phyloP scores from a whole-genome alignment of 2,329 filamentous ascomycete species.

The Clarireedia hainanense region DNA sequence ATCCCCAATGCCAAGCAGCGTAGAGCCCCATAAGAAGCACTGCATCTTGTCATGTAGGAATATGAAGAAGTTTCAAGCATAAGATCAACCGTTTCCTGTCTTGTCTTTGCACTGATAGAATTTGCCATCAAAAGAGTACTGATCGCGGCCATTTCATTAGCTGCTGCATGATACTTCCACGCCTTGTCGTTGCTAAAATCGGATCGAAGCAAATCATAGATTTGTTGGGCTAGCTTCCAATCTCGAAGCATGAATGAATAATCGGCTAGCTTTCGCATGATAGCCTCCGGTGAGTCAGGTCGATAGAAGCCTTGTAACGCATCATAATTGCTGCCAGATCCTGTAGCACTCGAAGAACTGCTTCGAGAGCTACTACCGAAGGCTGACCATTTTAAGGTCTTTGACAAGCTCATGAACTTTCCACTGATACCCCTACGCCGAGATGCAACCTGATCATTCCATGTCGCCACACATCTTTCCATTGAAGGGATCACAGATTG shows the following conservation, averaged over 20 bases:
- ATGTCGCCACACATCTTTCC: conserved; percentile 83
- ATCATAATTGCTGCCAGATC: conserved; percentile 66
- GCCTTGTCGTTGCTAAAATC: conserved; percentile 96
- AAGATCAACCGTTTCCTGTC: conserved; percentile 73
- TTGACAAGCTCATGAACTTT: conserved; percentile 88
- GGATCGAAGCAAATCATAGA: conserved; percentile 79
- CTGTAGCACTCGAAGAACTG: conserved; percentile 33
- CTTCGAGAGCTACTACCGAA: conserved; percentile 54
- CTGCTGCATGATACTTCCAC: conserved; percentile 89
- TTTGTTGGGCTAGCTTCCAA: conserved; percentile 86
- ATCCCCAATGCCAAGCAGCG: conserved; percentile 69
- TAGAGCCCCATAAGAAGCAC: conserved; percentile 69
- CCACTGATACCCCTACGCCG: conserved; percentile 81
- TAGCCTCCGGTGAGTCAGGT: conserved; percentile 76
- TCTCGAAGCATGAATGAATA: conserved; percentile 96
- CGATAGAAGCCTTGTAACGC: conserved; percentile 69
- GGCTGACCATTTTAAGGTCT: conserved; percentile 63
- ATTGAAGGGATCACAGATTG: conserved; percentile 94
- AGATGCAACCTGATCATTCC: conserved; percentile 97
- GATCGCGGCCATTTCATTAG: conserved; percentile 90
- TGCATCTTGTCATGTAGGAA: conserved; percentile 82
- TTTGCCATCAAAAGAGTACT: conserved; percentile 73
- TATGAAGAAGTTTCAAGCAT: conserved; percentile 88
- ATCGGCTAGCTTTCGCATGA: conserved; percentile 88
- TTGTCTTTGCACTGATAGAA: conserved; percentile 62